These are phyloP conservation scores for Boletus speciosus DNA, from an alignment of 768 basidiomycete species.

Conservation along the genomic window DNA sequence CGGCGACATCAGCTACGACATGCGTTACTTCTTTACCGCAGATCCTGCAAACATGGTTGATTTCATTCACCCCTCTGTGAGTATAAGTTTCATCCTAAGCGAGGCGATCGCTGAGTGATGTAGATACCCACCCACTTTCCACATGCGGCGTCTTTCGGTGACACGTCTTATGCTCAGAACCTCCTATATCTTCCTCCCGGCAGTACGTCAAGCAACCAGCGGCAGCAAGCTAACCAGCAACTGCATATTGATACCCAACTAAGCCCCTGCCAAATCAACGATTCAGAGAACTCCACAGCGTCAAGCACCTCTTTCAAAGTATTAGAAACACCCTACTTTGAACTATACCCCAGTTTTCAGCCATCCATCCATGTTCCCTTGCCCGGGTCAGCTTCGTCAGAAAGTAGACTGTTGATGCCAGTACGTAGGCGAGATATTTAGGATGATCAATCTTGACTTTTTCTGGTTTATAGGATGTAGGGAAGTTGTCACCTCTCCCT, in stretches of 20 bases:
- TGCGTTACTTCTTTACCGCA: neutral
- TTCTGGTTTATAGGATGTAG: conserved; percentile 10
- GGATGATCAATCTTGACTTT: neutral
- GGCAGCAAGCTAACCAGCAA: conserved; percentile 5
- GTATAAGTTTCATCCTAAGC: neutral
- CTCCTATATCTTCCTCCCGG: neutral
- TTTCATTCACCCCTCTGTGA: conserved; percentile 8
- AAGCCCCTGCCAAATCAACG: neutral
- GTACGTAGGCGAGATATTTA: conserved; percentile 5
- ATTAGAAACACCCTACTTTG: conserved; percentile 12
- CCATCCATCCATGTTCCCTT: conserved; percentile 6
- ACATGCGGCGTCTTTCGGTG: neutral
- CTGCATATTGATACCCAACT: conserved; percentile 24
- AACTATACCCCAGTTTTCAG: neutral
- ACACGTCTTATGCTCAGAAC: neutral
- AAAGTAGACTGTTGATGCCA: neutral
- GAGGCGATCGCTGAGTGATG: neutral
- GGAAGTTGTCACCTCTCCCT: conserved; percentile 6
- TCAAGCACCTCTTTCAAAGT: conserved; percentile 9
- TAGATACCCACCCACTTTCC: conserved; percentile 3
- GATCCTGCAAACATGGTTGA: neutral
- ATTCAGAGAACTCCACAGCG: conserved; percentile 15
- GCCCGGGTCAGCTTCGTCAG: conserved; percentile 11
- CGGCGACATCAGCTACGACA: neutral
- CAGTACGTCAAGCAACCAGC: neutral